Evolutionary conservation across 2,329 filamentous ascomycete genomes (phyloP).

Genomic region (Curvularia spicifera): DNA sequence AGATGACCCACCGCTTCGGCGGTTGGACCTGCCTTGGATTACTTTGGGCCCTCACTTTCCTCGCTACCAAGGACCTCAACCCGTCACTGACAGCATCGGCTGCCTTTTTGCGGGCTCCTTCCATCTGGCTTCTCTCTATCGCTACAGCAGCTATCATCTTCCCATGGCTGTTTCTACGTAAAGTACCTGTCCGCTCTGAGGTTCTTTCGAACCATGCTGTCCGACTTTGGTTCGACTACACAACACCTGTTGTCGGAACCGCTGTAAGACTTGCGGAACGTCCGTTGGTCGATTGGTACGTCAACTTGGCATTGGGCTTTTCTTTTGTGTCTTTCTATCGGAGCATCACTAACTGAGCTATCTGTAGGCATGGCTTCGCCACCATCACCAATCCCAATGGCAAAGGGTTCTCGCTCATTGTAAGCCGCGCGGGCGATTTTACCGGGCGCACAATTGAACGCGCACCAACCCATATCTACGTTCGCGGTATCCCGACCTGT

Average conservation of each 20-base stretch:
- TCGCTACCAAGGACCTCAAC: conserved; percentile 37
- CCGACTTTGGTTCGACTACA: conserved; percentile 63
- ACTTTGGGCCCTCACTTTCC: conserved; percentile 42
- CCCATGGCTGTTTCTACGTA: conserved; percentile 76
- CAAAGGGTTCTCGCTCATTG: conserved; percentile 45
- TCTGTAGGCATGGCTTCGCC: conserved; percentile 44
- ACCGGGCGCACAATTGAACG: conserved; percentile 43
- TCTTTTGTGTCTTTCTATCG: neutral
- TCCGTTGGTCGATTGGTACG: conserved; percentile 40
- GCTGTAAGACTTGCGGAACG: conserved; percentile 40
- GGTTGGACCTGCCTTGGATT: conserved; percentile 46
- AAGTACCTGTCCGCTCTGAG: conserved; percentile 70
- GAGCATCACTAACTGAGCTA: neutral
- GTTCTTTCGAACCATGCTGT: conserved; percentile 75
- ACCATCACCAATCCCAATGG: conserved; percentile 46
- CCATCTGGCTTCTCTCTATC: conserved; percentile 72
- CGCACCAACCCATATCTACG: conserved; percentile 44
- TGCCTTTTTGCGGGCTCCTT: conserved; percentile 34
- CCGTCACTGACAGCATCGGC: conserved; percentile 20
- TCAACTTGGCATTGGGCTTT: neutral
- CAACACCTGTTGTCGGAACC: conserved; percentile 42
- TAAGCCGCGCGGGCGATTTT: conserved; percentile 50
- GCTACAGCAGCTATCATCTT: conserved; percentile 72
- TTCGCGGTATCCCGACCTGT: conserved; percentile 46
- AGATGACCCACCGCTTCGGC: conserved; percentile 47